Conservation (phyloP, 2,329 filamentous ascomycete genomes). For the Eurotiales sp. region DNA sequence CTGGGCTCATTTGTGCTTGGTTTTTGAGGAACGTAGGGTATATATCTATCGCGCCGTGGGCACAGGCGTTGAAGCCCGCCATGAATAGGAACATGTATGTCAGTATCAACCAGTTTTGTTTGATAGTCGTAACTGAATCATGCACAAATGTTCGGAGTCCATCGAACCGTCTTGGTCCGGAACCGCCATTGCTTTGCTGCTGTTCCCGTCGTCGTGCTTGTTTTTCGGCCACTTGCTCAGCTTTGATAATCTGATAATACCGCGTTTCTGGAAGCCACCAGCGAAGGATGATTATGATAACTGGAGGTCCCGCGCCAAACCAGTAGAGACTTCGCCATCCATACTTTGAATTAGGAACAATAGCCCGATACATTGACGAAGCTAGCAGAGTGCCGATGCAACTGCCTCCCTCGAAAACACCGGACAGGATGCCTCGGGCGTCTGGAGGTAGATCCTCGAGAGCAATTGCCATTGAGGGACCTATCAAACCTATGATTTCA, state of each 20-base stretch:
- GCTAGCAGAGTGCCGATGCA: slow-evolving; percentile 33
- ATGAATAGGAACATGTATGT: slow-evolving; percentile 35
- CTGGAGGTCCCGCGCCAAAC: slow-evolving; percentile 35
- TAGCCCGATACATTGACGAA: slow-evolving; percentile 31
- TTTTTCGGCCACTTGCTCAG: slow-evolving; percentile 19
- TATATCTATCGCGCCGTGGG: slow-evolving; percentile 37
- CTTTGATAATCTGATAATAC: slow-evolving; percentile 49
- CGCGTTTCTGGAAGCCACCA: slow-evolving; percentile 71
- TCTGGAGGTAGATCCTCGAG: slow-evolving; percentile 38
- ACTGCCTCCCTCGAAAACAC: slow-evolving; percentile 34
- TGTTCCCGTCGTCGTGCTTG: slow-evolving; percentile 1
- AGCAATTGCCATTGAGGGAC: slow-evolving; percentile 34
- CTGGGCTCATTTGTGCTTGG: slow-evolving; percentile 28
- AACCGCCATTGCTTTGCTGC: neutral
- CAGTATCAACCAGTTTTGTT: slow-evolving; percentile 33
- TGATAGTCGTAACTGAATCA: slow-evolving; percentile 21
- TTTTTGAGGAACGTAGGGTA: slow-evolving; percentile 40
- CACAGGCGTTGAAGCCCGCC: slow-evolving; percentile 34
- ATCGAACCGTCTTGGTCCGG: slow-evolving; percentile 3
- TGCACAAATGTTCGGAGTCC: slow-evolving; percentile 18
- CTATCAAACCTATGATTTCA: slow-evolving; percentile 24
- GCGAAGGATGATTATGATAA: slow-evolving; percentile 62
- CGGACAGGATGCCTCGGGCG: slow-evolving; percentile 36
- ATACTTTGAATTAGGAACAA: slow-evolving; percentile 31
- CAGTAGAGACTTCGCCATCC: slow-evolving; percentile 36